Evolutionary conservation across 805 yeast genomes (phyloP), one percentile per base, ranked within the genome.

Genomic region (Ogataea glucozyma): DNA sequence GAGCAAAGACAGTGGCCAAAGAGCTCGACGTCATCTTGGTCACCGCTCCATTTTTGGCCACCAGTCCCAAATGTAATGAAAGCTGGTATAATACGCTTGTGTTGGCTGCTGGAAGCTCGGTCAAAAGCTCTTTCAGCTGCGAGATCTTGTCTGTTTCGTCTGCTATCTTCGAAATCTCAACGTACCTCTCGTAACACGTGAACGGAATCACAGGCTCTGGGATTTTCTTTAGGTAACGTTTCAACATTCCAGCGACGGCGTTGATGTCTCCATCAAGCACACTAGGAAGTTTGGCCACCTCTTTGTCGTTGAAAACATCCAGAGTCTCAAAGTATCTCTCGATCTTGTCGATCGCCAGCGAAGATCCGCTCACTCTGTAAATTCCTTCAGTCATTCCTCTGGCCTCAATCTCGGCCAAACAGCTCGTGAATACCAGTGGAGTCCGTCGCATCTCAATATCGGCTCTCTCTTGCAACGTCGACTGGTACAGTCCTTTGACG

Each of bases 1-100:
- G 98, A 1, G 97, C 96, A 71, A 93, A 93, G 6, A 91, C 97
- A 32, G 93, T 88, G 0, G 96, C 83, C 40, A 93, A 66, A 56
- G 93, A 89, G 62, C 81, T 81, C 53, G 76, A 70, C 31, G 77
- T 86, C 99, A 93, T 93, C 61, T 90, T 74, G 60, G 90, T 93
- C 32, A 65, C 58, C 10, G 62, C 63, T 33, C 78, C 71, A 58
- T 73, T 70, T 20, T 68, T 61, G 29, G 79, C 77, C 23, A 93
- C 83, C 42, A 69, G 64, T 34, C 71, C 65, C 51, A 93, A 69
- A 69, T 93, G 99, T 33, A 67, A 67, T 38, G 85, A 69, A 29
- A 93, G 66, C 31, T 67, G 52, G 43, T 65, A 68, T 48, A 93
- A 65, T 2, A 85, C 75, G 26, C 67, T 70, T 37, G 69, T 69